These are phyloP conservation scores for Bromus sterilis DNA, from an alignment of 176 grass and related monocot species.

Conservation along the genomic window DNA sequence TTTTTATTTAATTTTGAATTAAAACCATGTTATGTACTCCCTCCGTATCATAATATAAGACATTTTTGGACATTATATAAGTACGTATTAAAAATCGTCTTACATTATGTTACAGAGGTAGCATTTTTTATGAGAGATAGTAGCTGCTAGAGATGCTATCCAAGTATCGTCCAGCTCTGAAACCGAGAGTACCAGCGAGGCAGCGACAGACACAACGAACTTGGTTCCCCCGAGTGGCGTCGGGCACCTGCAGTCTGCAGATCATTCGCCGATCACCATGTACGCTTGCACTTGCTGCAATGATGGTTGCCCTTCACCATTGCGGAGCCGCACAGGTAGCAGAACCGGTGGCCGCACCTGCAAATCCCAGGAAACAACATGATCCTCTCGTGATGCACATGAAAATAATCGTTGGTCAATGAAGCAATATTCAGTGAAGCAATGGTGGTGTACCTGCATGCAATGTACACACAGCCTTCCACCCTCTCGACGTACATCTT, in stretches of 20 bases:
- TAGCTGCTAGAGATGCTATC: too few species aligned
- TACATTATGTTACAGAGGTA: too few species aligned
- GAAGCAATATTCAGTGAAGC: not conserved
- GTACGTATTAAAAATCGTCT: too few species aligned
- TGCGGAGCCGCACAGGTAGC: conserved; percentile 61
- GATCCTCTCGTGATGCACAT: not conserved
- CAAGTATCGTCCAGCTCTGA: too few species aligned
- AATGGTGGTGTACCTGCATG: conserved; percentile 60
- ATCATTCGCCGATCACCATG: conserved; percentile 24
- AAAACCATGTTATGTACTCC: too few species aligned
- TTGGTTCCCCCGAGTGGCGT: too few species aligned
- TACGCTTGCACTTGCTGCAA: conserved; percentile 33
- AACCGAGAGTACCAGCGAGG: too few species aligned
- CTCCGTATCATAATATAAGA: too few species aligned
- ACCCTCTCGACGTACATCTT: conserved; percentile 74
- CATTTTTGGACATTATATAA: too few species aligned
- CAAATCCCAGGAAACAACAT: not conserved
- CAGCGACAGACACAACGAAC: too few species aligned
- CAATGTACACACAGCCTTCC: conserved; percentile 49
- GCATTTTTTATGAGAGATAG: too few species aligned
- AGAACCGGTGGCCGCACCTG: conserved; percentile 72
- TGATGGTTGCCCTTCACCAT: conserved; percentile 47
- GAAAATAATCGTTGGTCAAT: not conserved
- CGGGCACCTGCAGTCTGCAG: not conserved
- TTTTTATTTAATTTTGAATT: too few species aligned